Evolutionary conservation across 139 green algal species (phyloP).

Genomic region (Yamagishiella unicocca): DNA sequence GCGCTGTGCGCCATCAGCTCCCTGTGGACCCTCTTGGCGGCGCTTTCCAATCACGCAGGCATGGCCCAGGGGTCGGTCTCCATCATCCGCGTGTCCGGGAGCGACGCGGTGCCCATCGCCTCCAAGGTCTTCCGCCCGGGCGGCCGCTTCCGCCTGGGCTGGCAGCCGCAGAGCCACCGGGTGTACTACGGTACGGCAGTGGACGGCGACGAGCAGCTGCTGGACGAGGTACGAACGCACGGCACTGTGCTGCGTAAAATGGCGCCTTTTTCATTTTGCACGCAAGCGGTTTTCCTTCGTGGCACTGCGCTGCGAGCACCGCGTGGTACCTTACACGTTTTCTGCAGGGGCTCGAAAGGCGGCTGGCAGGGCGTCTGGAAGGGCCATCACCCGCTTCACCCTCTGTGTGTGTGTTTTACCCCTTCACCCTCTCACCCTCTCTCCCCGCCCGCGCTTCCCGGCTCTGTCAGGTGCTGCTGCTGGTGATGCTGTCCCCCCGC

Average conservation of each 20-base stretch:
- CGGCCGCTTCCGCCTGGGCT: conserved; percentile 51
- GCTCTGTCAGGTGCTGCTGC: conserved; percentile 66
- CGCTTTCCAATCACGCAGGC: conserved; percentile 41
- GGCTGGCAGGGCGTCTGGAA: too few relatives aligned
- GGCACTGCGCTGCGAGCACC: too few relatives aligned
- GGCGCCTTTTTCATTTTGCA: too few relatives aligned
- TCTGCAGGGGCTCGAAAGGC: too few relatives aligned
- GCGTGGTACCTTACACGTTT: too few relatives aligned
- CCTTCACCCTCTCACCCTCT: neutral
- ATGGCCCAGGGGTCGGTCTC: conserved; percentile 79
- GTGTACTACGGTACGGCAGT: conserved; percentile 89
- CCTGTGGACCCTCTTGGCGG: too few relatives aligned
- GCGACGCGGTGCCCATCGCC: conserved; percentile 67
- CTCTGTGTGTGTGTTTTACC: too few relatives aligned
- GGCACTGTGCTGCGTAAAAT: too few relatives aligned
- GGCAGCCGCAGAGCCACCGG: conserved; percentile 76
- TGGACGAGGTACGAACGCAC: conserved; percentile 24
- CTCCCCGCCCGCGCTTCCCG: neutral
- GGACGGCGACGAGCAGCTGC: conserved; percentile 31
- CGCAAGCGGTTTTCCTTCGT: too few relatives aligned
- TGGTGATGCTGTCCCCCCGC: conserved; percentile 85
- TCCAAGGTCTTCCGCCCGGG: conserved; percentile 69
- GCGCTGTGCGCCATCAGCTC: too few relatives aligned
- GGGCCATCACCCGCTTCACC: too few relatives aligned
- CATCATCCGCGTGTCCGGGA: conserved; percentile 91